Conservation (phyloP, 495 filamentous ascomycete species). For the Cudoniella acicularis region DNA sequence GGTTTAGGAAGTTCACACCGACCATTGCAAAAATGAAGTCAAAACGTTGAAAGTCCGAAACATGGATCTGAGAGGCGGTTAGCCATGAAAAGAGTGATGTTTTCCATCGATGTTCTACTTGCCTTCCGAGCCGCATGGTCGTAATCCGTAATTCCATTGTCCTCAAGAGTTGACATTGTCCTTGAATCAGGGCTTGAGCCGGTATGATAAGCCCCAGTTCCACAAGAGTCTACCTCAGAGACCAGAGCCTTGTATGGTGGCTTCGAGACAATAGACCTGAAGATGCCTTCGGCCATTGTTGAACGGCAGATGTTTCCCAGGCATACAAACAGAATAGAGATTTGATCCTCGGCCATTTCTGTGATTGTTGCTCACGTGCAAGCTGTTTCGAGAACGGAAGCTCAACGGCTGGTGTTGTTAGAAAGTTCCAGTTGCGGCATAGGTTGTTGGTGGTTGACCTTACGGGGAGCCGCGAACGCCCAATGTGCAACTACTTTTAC, state of each 20-base stretch:
- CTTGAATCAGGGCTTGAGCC: slow-evolving; percentile 72
- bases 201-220: slow-evolving; percentile 79
- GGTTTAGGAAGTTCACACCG: slow-evolving; percentile 62
- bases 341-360: slow-evolving; percentile 28
- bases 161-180: slow-evolving; percentile 75
- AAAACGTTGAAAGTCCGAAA: slow-evolving; percentile 73
- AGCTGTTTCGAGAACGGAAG: no score
- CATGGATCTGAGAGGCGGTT: slow-evolving; percentile 27
- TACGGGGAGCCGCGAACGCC: no score
- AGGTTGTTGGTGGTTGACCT: not conserved
- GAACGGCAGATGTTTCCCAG: slow-evolving; percentile 95
- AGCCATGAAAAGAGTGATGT: not conserved
- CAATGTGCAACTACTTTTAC: no score
- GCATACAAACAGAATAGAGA: slow-evolving; percentile 92
- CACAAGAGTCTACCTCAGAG: slow-evolving; percentile 76
- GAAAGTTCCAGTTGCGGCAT: no score
- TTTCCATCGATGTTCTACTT: slow-evolving; percentile 11
- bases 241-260: slow-evolving; percentile 55
- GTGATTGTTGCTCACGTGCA: not conserved
- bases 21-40: slow-evolving; percentile 98
- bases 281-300: slow-evolving; percentile 94
- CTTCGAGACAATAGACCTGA: slow-evolving; percentile 61
- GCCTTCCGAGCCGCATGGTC: slow-evolving; percentile 75
- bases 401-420: no score
- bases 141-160: slow-evolving; percentile 72